Base-by-base conservation (phyloP, 768 basidiomycete genomes). In the Lentinula sp. region DNA sequence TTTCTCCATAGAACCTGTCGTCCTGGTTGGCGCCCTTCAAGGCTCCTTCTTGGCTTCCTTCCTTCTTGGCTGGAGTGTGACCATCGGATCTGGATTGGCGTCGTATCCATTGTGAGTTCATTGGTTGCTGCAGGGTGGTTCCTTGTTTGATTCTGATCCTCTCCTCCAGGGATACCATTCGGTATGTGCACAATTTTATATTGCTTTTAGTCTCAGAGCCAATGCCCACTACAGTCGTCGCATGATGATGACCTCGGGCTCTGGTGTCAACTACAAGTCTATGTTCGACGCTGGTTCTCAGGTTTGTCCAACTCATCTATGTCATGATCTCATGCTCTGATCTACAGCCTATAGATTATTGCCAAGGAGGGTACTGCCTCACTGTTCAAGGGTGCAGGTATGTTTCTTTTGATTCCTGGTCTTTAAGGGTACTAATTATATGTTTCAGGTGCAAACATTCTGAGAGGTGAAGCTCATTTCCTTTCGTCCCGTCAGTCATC, bases 161-260 rank as follows among this genome's bases (percentile, higher is more conserved):
- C 18, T 48, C 5, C 7, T n/a, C 23, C 93, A 60, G 46, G 46
- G 93, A 94, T 72, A 94, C 93, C 61, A 93, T 94, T 68, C 91
- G 90, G 87, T 89, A 68, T 51, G 81, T 76, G 46, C 45, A 3
- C 12, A 23, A 49, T 39, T 13, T 10, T 53, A 1, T 18, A 36
- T 23, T 35, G 18, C 3, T 8, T n/a, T 55, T 4, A 52, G 36
- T 32, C 12, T 51, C 3, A 28, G 28, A 28, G 59, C 66, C 63
- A 64, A 76, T 67, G 68, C 69, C 20, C 70, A 68, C 12, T 72
- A 66, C 68, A 95, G 96, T 89, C 95, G 97, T 89, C 94, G 97
- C 69, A 99, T 99, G 97, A 99, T 99, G 97, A 98, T 98, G 96
- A 98, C 97, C 41, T 98, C 96, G 23, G 97, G 96, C 69, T 89